phyloP scores from a whole-genome alignment of 495 filamentous ascomycete genomes.

The Lasiosphaeria hispida region DNA sequence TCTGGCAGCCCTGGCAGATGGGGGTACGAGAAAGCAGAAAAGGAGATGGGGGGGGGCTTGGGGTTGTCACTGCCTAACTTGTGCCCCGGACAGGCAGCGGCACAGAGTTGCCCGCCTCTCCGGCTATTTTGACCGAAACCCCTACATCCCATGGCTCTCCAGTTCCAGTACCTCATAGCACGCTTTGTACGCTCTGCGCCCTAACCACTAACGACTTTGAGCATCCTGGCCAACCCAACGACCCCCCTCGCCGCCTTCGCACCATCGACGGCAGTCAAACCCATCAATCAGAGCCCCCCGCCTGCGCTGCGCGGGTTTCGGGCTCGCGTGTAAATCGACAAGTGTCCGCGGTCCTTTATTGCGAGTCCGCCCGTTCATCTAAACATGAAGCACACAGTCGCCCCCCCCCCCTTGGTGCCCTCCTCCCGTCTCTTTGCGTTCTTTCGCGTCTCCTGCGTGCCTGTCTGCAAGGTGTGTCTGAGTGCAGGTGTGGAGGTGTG shows the following conservation, averaged over 20 bases:
- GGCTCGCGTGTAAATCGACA: conserved; percentile 12
- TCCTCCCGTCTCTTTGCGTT: no score
- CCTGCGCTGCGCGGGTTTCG: conserved; percentile 10
- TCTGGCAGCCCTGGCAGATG: neutral
- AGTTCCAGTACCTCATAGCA: no score
- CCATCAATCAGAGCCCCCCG: conserved; percentile 14
- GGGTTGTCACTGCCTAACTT: conserved; percentile 1
- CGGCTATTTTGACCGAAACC: conserved; percentile 11
- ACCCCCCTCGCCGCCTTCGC: neutral
- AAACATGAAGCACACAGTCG: conserved; percentile 11
- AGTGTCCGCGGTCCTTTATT: no score
- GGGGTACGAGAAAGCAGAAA: neutral
- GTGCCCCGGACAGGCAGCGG: conserved; percentile 11
- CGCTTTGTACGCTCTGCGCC: no score
- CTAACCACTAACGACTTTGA: no score
- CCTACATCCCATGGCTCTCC: neutral
- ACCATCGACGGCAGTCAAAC: conserved; percentile 10
- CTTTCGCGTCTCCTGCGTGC: no score
- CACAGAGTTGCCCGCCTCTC: conserved; percentile 8
- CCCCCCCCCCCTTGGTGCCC: no score
- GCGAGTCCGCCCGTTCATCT: conserved; percentile 11
- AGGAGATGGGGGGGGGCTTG: neutral
- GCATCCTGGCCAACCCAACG: neutral
- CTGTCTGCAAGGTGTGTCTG: no score
- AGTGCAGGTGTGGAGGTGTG: no score